Percentiles rank a stretch among this genome's conserved stretches.
These are phyloP conservation scores for Pseudocercospora vitis DNA, from an alignment of 2,329 filamentous ascomycete species.

Conservation along the genomic window DNA sequence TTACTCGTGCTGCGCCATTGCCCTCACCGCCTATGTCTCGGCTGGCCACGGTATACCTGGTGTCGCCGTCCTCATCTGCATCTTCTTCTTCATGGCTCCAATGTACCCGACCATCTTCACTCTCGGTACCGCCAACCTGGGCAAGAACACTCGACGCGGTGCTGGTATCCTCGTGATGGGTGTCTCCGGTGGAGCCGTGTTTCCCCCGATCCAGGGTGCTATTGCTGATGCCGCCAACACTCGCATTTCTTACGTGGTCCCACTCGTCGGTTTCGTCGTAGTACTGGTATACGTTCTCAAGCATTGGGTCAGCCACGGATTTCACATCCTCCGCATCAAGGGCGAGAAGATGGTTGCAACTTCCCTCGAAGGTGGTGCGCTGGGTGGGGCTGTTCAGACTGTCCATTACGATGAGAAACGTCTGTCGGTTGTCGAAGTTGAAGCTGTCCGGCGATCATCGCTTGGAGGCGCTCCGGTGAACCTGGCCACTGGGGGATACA, in stretches of 20 bases:
- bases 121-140: slow-evolving; percentile 43
- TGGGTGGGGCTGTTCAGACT: slow-evolving; percentile 37
- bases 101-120: slow-evolving; percentile 45
- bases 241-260: slow-evolving; percentile 47
- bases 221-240: slow-evolving; percentile 44
- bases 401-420: slow-evolving; percentile 40
- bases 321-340: slow-evolving; percentile 38
- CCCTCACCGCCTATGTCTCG: slow-evolving; percentile 38
- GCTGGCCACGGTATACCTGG: slow-evolving; percentile 35
- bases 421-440: slow-evolving; percentile 31
- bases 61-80: slow-evolving; percentile 38
- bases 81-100: slow-evolving; percentile 42
- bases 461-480: slow-evolving; percentile 32
- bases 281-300: slow-evolving; percentile 39
- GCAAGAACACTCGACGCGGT: slow-evolving; percentile 42
- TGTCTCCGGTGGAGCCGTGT: slow-evolving; percentile 38
- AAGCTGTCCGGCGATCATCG: slow-evolving; percentile 30
- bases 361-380: slow-evolving; percentile 35
- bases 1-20: slow-evolving; percentile 38
- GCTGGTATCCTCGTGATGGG: slow-evolving; percentile 46
- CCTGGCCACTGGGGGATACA: slow-evolving; percentile 31
- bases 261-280: slow-evolving; percentile 46
- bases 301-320: slow-evolving; percentile 38
- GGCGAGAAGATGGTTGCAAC: slow-evolving; percentile 34
- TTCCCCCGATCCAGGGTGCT: slow-evolving; percentile 41